phyloP scores from a whole-genome alignment of 306 rosid genomes.

The Hylodesmum podocarpum region DNA sequence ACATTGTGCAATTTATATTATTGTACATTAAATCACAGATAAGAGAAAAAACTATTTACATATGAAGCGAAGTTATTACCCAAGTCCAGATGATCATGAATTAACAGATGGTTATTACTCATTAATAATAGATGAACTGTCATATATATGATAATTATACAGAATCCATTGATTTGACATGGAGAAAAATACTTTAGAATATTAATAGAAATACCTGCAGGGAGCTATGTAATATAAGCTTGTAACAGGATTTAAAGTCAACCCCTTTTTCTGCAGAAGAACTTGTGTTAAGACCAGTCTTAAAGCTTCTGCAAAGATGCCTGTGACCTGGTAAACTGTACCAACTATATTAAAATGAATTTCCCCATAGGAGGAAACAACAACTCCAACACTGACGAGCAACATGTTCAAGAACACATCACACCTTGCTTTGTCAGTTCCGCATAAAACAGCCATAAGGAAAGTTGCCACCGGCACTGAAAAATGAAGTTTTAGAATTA shows the following conservation, averaged over 20 bases:
- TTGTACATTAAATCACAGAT: not conserved
- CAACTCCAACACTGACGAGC: conserved; percentile 96
- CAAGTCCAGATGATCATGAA: conserved; percentile 1
- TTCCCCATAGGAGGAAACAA: conserved; percentile 86
- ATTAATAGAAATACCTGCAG: conserved; percentile 63
- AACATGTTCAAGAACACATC: conserved; percentile 85
- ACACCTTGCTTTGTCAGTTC: conserved; percentile 82
- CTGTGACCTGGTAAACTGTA: conserved; percentile 83
- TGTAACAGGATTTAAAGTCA: conserved; percentile 78
- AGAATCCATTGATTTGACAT: not conserved
- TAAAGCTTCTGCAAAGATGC: conserved; percentile 86
- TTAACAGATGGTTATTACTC: conserved; percentile 3
- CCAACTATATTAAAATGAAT: conserved; percentile 86
- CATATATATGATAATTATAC: not conserved
- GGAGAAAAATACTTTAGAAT: conserved; percentile 8
- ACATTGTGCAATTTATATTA: not conserved
- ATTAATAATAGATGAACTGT: not conserved
- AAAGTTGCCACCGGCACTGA: conserved; percentile 96
- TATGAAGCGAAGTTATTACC: not conserved
- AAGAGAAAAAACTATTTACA: not conserved
- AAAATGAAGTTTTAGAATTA: conserved; percentile 36
- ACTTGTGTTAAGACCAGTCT: conserved; percentile 92
- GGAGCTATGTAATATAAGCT: conserved; percentile 91
- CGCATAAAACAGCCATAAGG: conserved; percentile 72
- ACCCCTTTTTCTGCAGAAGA: conserved; percentile 86